Conservation (phyloP, 108 stramenopile species). For the Ochromonas danica region DNA sequence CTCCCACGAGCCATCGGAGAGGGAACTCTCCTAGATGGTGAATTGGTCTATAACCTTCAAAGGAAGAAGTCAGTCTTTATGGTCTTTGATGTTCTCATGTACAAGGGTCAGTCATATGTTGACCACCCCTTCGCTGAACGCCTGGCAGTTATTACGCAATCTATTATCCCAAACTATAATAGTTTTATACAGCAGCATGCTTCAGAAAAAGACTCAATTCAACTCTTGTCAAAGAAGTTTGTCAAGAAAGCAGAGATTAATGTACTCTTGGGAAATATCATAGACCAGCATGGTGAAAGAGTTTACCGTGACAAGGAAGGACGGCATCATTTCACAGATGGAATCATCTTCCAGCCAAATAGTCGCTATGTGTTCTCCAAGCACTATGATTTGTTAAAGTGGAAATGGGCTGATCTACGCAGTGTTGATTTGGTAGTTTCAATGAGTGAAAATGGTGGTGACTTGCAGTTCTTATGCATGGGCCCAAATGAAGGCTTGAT, state of each 20-base stretch:
- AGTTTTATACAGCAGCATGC: not conserved
- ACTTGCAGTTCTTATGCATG: not conserved
- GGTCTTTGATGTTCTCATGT: slow-evolving; percentile 85
- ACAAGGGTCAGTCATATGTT: slow-evolving; percentile 65
- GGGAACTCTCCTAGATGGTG: slow-evolving; percentile 89
- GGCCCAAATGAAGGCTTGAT: slow-evolving; percentile 9
- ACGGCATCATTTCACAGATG: slow-evolving; percentile 85
- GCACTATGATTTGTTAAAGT: slow-evolving; percentile 80
- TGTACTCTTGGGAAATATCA: slow-evolving; percentile 46
- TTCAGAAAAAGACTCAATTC: not conserved
- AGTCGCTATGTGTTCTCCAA: slow-evolving; percentile 81
- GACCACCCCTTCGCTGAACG: slow-evolving; percentile 66
- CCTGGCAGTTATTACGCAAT: not conserved
- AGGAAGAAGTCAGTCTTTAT: slow-evolving; percentile 77
- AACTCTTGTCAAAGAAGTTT: slow-evolving; percentile 79
- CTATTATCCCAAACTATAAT: not conserved
- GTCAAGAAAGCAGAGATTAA: slow-evolving; percentile 39
- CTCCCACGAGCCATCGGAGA: slow-evolving; percentile 29
- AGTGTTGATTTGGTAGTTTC: not conserved
- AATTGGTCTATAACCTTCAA: slow-evolving; percentile 86
- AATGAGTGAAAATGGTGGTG: not conserved
- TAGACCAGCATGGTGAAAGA: slow-evolving; percentile 73
- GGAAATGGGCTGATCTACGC: slow-evolving; percentile 82
- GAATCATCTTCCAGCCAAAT: slow-evolving; percentile 88
- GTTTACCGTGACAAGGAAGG: slow-evolving; percentile 52